Conservation (phyloP, 2,329 filamentous ascomycete species). For the Botryotinia narcissicola region DNA sequence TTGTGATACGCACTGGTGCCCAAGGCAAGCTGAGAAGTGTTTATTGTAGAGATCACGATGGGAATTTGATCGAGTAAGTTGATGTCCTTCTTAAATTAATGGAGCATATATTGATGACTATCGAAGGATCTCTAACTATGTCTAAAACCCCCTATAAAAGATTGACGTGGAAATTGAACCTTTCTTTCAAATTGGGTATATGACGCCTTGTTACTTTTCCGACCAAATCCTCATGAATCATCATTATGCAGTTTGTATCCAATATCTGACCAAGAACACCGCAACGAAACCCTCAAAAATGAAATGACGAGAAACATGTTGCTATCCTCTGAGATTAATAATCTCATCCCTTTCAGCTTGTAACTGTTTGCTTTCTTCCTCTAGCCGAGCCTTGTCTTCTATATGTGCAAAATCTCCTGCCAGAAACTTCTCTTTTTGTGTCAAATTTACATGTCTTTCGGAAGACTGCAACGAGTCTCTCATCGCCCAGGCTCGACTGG, state of each 20-base stretch:
- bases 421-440: conserved; percentile 44
- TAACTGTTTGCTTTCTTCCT: conserved; percentile 40
- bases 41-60: conserved; percentile 60
- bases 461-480: not conserved
- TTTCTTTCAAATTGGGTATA: conserved; percentile 23
- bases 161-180: not conserved
- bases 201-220: conserved; percentile 18
- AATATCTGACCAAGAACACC: not conserved
- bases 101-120: conserved; percentile 3
- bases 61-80: conserved; percentile 58
- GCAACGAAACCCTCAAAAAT: not conserved
- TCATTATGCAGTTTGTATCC: not conserved
- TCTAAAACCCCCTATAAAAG: conserved; percentile 15
- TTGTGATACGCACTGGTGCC: conserved; percentile 56
- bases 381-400: conserved; percentile 44
- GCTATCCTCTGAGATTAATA: conserved; percentile 22
- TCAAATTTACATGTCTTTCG: conserved; percentile 26
- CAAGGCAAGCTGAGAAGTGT: conserved; percentile 54
- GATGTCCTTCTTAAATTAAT: not conserved
- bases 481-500: conserved; percentile 17
- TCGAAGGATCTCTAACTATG: conserved; percentile 27
- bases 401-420: conserved; percentile 40
- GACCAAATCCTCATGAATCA: not conserved
- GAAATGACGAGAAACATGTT: not conserved
- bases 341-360: conserved; percentile 34